These are phyloP conservation scores for Eucalyptus cladocalyx DNA, from an alignment of 345 rosid species.

Conservation along the genomic window DNA sequence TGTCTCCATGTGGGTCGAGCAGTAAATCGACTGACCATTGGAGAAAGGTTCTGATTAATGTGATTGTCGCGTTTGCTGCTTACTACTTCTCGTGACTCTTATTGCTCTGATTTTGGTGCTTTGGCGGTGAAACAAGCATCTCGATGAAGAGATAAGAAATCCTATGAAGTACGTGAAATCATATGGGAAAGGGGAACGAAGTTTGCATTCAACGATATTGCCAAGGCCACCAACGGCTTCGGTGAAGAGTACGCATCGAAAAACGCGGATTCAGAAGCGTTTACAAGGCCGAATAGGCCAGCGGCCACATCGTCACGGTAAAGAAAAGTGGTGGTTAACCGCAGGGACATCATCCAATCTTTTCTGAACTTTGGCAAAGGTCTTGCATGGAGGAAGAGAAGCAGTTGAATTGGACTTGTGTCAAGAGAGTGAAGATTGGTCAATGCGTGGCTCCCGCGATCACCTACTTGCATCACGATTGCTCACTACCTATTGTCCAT, in stretches of 20 bases:
- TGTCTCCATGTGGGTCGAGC: constrained; percentile 15
- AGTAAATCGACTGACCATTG: constrained; percentile 3
- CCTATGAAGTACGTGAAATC: no score
- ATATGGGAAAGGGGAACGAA: no score
- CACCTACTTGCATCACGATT: constrained; percentile 61
- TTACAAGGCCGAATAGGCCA: constrained; percentile 20
- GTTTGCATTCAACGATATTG: no score
- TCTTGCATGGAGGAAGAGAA: no score
- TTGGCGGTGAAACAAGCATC: background rate
- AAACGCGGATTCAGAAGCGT: constrained; percentile 55
- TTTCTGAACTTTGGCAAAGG: no score
- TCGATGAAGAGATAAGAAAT: no score
- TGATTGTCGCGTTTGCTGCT: constrained; percentile 15
- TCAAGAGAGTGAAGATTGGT: constrained; percentile 21
- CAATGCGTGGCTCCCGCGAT: constrained; percentile 55
- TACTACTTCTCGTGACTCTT: constrained; percentile 1
- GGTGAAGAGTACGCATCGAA: constrained; percentile 1
- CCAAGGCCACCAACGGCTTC: no score
- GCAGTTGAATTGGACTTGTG: no score
- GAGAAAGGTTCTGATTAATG: constrained; percentile 11
- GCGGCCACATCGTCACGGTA: constrained; percentile 43
- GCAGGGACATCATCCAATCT: no score
- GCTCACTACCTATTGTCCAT: constrained; percentile 49
- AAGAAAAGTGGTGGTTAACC: constrained; percentile 13
- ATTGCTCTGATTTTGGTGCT: background rate